Evolutionary conservation across 805 yeast genomes (phyloP).

Genomic region (Naumovozyma castellii): DNA sequence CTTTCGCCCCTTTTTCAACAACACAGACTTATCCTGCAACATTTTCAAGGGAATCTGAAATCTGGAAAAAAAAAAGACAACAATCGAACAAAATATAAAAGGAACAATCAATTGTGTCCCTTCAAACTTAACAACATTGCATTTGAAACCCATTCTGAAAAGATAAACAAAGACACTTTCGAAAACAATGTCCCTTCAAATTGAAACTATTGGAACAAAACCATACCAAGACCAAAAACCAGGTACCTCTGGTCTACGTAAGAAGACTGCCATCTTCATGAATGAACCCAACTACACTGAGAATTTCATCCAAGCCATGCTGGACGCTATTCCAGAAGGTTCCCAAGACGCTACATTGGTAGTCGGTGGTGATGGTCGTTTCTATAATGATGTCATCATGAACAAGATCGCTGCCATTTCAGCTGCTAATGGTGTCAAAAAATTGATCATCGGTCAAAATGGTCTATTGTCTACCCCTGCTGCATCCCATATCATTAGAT

Average conservation of each 20-base stretch:
- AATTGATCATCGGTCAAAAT: conserved; percentile 76
- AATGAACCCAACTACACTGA: conserved; percentile 69
- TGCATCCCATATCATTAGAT: conserved; percentile 85
- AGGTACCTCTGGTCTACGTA: conserved; percentile 94
- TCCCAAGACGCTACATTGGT: conserved; percentile 63
- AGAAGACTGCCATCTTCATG: conserved; percentile 79
- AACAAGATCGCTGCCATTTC: conserved; percentile 74
- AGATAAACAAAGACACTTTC: not conserved
- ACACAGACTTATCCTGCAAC: no score
- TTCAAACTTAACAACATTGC: not conserved
- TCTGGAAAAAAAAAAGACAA: no score
- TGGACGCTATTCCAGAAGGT: conserved; percentile 88
- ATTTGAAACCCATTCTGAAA: no score
- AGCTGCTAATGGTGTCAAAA: conserved; percentile 84
- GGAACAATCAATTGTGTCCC: no score
- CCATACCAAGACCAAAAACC: conserved; percentile 91
- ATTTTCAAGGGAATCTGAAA: no score
- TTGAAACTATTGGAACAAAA: conserved; percentile 45
- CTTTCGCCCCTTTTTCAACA: not conserved
- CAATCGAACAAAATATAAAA: no score
- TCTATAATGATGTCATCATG: conserved; percentile 72
- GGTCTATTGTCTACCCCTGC: conserved; percentile 95
- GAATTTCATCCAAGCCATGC: conserved; percentile 81
- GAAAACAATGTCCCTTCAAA: conserved; percentile 13
- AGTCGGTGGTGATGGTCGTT: conserved; percentile 96